Conservation (phyloP, 306 rosid genomes). For the Carpinus viminea region DNA sequence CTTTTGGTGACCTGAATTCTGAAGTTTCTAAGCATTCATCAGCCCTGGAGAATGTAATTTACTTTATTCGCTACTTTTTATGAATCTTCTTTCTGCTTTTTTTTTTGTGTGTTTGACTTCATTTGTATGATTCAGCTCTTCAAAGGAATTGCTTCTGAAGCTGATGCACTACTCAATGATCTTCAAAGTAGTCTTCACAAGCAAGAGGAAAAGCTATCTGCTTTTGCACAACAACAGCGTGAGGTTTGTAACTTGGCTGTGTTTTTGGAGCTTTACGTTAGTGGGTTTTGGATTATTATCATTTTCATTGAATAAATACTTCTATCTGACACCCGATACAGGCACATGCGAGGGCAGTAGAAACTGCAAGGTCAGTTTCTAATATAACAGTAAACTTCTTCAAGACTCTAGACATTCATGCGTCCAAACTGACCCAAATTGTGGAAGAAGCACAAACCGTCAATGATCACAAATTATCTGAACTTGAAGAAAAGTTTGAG, state of each 20-base stretch:
- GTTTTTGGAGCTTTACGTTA: slow-evolving; percentile 11
- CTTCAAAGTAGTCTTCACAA: slow-evolving; percentile 86
- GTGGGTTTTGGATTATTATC: slow-evolving; percentile 26
- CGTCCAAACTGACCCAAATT: slow-evolving; percentile 71
- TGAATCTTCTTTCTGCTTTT: slow-evolving; percentile 3
- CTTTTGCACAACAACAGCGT: slow-evolving; percentile 89
- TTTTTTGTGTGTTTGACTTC: slow-evolving; percentile 29
- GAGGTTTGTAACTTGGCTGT: slow-evolving; percentile 50
- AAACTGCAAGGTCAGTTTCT: slow-evolving; percentile 82
- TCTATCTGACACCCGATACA: slow-evolving; percentile 28
- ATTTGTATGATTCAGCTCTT: slow-evolving; percentile 68
- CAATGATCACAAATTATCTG: slow-evolving; percentile 72
- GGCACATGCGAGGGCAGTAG: slow-evolving; percentile 96
- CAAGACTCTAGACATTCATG: slow-evolving; percentile 79
- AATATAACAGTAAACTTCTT: slow-evolving; percentile 85
- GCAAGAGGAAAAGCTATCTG: slow-evolving; percentile 81
- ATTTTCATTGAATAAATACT: not conserved
- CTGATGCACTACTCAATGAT: slow-evolving; percentile 78
- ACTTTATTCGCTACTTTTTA: not conserved
- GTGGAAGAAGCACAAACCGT: slow-evolving; percentile 85
- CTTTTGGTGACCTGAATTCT: slow-evolving; percentile 73
- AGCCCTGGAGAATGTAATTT: slow-evolving; percentile 82
- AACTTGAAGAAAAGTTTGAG: slow-evolving; percentile 95
- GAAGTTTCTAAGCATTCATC: slow-evolving; percentile 94
- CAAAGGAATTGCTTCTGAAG: slow-evolving; percentile 92